Base-by-base conservation (phyloP, 495 filamentous ascomycete genomes). In the Daldinia bambusicola region DNA sequence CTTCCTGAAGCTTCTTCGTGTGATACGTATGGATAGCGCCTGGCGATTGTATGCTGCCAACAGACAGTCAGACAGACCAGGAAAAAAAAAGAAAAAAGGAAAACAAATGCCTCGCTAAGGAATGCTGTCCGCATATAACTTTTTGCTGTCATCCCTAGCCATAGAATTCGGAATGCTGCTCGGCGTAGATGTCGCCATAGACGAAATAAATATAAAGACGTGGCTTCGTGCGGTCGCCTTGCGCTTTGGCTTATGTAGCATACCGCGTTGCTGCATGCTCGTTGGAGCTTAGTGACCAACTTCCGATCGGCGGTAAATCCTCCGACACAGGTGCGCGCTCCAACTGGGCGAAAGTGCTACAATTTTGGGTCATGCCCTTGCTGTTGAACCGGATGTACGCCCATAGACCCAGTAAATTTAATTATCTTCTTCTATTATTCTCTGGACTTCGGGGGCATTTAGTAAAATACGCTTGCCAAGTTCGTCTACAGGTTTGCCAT, bases 381-480 rank as follows among this genome's bases (percentile, higher is more conserved):
- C 9, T 12, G 36, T 20, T 22, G 55, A 67, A 14, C 31, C n/a
- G 10, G n/a, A 55, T 8, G 13, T 20, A 13, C 4, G 22, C 16
- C 2, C 4, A 22, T 4, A 37, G 26, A 14, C 40, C 26, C 20
- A 38, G 12, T 16, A 16, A 10, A 43, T 13, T 34, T 70, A 77
- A 53, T 66, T 72, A 50, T 84, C 83, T 64, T 86, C 85, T 18
- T 82, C 81, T 12, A 82, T 76, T 20, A 83, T 74, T 18, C 78
- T 77, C 58, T 86, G 83, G 2, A 84, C 84, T 65, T 88, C 86
- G 14, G 79, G 70, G 41, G 82, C 79, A 72, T 97, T 92, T 38
- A 97, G 89, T 1, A 95, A 86, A 43, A 94, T 92, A 41, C 95
- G 89, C 63, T 86, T 87, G 30, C 95, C 94, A 9, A 94, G 89